These are phyloP conservation scores for Escovopsis sp. DNA, from an alignment of 2,329 filamentous ascomycete species.

Conservation along the genomic window DNA sequence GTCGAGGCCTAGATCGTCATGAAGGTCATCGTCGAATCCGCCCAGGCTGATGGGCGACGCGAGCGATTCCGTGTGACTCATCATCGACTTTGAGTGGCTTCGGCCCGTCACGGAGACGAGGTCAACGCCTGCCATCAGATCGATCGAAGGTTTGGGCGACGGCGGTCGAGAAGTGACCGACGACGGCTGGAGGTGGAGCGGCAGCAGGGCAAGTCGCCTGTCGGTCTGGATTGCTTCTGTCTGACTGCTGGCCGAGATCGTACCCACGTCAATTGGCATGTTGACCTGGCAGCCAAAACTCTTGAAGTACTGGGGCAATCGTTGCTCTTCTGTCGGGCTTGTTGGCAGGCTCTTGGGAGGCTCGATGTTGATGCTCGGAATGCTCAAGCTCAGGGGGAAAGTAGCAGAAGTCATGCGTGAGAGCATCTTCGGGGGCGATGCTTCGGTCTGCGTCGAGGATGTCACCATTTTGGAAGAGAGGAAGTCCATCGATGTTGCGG, in stretches of 20 bases:
- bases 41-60: constrained; percentile 29
- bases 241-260: constrained; percentile 42
- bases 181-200: constrained; percentile 65
- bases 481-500: constrained; percentile 23
- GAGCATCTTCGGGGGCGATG: constrained; percentile 5
- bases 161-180: constrained; percentile 49
- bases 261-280: constrained; percentile 13
- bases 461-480: constrained; percentile 30
- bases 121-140: constrained; percentile 19
- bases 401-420: constrained; percentile 13
- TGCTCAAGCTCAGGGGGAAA: constrained; percentile 31
- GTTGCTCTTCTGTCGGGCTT: constrained; percentile 52
- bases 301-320: constrained; percentile 69
- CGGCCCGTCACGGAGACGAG: constrained; percentile 44
- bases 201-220: constrained; percentile 58
- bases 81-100: constrained; percentile 43
- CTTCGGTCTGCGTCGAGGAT: constrained; percentile 47
- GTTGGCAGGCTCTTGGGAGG: constrained; percentile 75
- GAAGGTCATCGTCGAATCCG: constrained; percentile 25
- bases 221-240: constrained; percentile 87
- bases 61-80: constrained; percentile 31
- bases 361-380: constrained; percentile 84
- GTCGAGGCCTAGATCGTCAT: constrained; percentile 63
- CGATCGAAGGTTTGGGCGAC: constrained; percentile 31
- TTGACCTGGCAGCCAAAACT: constrained; percentile 72